Base-by-base conservation (phyloP, 768 basidiomycete genomes). In the Suillus variegatus region DNA sequence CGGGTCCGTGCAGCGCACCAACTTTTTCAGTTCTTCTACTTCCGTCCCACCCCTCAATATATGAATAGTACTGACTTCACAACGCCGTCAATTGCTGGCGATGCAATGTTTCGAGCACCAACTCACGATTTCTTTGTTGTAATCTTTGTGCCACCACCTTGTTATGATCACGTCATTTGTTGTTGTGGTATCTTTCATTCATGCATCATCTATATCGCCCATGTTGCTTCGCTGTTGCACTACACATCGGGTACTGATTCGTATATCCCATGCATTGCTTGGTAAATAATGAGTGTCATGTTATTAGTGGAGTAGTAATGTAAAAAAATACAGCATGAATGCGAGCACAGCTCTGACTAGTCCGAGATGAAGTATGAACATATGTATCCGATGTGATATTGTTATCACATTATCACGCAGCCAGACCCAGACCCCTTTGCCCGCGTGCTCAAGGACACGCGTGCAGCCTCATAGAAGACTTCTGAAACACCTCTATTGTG, bases 401-500 rank as follows among this genome's bases (percentile, higher is more conserved):
- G 28, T 20, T 28, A 36, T 85, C 81, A 91, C 86, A 88, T 85
- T 67, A 91, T 76, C 62, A 86, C 73, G 74, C 91, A 93, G 58
- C 82, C 76, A 35, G 77, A 74, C 51, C 84, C 84, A 41, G 88
- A 75, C 9, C 89, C 88, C 75, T 88, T 91, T n/a, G 89, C 78
- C 52, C 90, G 84, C 28, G 90, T 90, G 67, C 85, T 87, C 64
- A 95, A 77, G 35, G 93, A 92, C 13, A 94, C 93, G 3, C 93
- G 87, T 0, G 93, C 94, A 6, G 93, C 92, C 75, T 98, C 97
- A 69, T 92, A 86, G 72, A 99, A 95, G 10, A 96, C 95, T 74
- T 99, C 96, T 36, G 87, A 83, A 13, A 99, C 95, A 5, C 97
- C 97, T 57, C 97, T 87, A 70, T 97, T 96, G 73, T 97, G 95